These are phyloP conservation scores for Penicillium sp. DNA, from an alignment of 2,329 filamentous ascomycete species.

Conservation along the genomic window DNA sequence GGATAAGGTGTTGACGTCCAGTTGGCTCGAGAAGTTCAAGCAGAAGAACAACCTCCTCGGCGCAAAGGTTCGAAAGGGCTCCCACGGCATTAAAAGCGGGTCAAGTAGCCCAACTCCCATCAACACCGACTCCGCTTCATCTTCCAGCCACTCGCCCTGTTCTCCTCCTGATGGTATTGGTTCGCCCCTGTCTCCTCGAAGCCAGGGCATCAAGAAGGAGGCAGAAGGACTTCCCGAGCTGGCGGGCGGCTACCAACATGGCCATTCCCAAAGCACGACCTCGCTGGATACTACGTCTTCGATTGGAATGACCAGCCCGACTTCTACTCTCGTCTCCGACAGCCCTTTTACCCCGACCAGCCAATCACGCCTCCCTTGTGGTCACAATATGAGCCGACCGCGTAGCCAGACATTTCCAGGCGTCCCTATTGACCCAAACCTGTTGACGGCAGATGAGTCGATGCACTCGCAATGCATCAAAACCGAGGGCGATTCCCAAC, in stretches of 20 bases:
- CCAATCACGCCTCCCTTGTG: slow-evolving; percentile 48
- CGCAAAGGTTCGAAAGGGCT: slow-evolving; percentile 55
- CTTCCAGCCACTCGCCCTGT: slow-evolving; percentile 65
- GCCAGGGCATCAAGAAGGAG: slow-evolving; percentile 64
- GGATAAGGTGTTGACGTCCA: slow-evolving; percentile 67
- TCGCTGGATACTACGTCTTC: slow-evolving; percentile 67
- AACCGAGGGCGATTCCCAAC: slow-evolving; percentile 38
- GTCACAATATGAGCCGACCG: slow-evolving; percentile 66
- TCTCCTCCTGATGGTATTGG: slow-evolving; percentile 63
- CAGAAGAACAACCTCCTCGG: slow-evolving; percentile 70
- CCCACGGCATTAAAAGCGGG: slow-evolving; percentile 56
- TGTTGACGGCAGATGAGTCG: slow-evolving; percentile 50
- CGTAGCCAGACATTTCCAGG: slow-evolving; percentile 84
- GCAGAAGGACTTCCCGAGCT: slow-evolving; percentile 61
- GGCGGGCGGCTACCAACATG: slow-evolving; percentile 59
- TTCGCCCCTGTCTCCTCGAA: slow-evolving; percentile 69
- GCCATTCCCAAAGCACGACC: slow-evolving; percentile 65
- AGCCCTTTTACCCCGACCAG: slow-evolving; percentile 63
- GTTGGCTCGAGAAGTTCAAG: slow-evolving; percentile 95
- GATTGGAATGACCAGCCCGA: slow-evolving; percentile 68
- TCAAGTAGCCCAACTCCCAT: slow-evolving; percentile 62
- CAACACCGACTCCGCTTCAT: slow-evolving; percentile 56
- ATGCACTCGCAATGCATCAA: slow-evolving; percentile 59
- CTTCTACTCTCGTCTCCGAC: slow-evolving; percentile 75
- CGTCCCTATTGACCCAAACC: slow-evolving; percentile 52